phyloP scores from a whole-genome alignment of 257 asterid genomes.

The Primulina eburnea region DNA sequence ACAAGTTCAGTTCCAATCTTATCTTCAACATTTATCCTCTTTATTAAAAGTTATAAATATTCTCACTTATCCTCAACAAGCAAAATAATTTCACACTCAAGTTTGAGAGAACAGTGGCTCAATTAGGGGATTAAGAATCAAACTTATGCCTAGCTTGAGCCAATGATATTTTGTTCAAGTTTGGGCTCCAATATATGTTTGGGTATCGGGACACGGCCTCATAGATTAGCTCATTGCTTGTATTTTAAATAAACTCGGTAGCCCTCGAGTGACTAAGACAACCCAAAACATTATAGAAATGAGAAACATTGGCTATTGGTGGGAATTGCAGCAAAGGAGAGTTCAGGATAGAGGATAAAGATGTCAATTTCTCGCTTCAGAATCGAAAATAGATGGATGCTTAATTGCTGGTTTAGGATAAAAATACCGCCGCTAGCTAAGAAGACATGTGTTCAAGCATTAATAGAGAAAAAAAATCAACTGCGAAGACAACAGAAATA shows the following conservation, averaged over 20 bases:
- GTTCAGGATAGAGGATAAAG: not conserved
- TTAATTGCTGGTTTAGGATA: not conserved
- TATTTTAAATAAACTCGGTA: not conserved
- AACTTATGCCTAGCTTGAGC: not conserved
- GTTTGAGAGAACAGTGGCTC: not conserved
- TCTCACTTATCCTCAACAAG: not conserved
- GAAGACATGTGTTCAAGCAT: constrained; percentile 1
- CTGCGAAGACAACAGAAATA: not conserved
- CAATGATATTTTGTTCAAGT: not conserved
- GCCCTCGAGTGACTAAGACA: not conserved
- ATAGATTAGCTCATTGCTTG: not conserved
- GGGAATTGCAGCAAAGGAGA: not conserved
- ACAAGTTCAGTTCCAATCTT: not conserved
- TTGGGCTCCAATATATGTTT: not conserved
- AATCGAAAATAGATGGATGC: not conserved
- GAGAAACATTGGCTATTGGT: not conserved
- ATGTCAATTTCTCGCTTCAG: not conserved
- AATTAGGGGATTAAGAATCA: not conserved
- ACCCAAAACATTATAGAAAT: not conserved
- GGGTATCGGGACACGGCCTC: not conserved
- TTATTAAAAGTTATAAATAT: too few species aligned
- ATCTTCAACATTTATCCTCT: not conserved
- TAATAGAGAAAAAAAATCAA: too few species aligned
- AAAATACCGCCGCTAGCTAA: not conserved
- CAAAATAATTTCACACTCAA: not conserved